Evolutionary conservation across 768 basidiomycete species (phyloP).

Genomic region (Podaxis sp.): DNA sequence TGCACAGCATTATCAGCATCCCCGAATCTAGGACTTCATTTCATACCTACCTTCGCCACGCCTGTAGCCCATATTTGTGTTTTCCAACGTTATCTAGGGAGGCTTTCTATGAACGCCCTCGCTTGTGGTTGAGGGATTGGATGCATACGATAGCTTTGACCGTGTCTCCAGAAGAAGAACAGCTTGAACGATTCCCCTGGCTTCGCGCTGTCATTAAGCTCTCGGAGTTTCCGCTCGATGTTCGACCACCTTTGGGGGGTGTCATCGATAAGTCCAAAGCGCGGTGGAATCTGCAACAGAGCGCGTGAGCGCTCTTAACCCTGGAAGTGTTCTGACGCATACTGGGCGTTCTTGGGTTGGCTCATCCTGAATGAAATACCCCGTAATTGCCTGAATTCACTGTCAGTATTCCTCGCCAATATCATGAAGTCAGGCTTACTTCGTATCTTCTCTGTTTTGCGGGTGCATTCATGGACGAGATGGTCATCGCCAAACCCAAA

Average conservation of each 20-base stretch:
- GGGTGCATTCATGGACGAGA: conserved; percentile 2
- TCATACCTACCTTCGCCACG: conserved; percentile 57
- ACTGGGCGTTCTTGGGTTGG: not conserved
- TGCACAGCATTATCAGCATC: conserved; percentile 22
- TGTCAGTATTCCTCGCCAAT: not conserved
- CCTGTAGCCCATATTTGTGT: conserved; percentile 54
- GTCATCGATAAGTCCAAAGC: conserved; percentile 60
- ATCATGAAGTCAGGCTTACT: not conserved
- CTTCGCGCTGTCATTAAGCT: conserved; percentile 45
- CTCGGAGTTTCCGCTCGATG: conserved; percentile 39
- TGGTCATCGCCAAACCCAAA: not conserved
- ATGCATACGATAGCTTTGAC: conserved; percentile 68
- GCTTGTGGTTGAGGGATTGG: conserved; percentile 3
- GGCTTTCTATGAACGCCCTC: not conserved
- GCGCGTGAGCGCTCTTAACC: not conserved
- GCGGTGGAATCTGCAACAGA: conserved; percentile 44
- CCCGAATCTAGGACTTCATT: conserved; percentile 14
- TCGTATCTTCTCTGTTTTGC: not conserved
- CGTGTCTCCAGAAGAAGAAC: conserved; percentile 68
- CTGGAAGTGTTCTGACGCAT: not conserved
- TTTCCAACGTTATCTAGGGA: conserved; percentile 65
- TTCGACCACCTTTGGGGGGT: conserved; percentile 49
- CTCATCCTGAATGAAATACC: not conserved
- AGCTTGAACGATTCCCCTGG: conserved; percentile 54
- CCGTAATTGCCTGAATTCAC: not conserved